These are phyloP conservation scores for Myxozyma melibiosi DNA, from an alignment of 805 yeast species.

Conservation along the genomic window DNA sequence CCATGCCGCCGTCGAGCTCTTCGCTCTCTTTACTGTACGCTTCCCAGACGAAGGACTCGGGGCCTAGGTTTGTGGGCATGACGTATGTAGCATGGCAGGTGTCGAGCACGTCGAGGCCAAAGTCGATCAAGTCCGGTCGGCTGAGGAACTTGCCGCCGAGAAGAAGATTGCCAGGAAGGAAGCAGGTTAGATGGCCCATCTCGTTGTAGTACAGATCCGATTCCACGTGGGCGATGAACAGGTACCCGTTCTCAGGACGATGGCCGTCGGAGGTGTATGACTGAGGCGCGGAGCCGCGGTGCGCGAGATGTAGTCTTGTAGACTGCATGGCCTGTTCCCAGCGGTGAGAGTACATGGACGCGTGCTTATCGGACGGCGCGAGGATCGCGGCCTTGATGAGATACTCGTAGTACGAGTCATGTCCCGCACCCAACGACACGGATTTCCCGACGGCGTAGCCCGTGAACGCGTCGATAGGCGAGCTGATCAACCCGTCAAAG, in stretches of 20 bases:
- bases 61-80: conserved; percentile 30
- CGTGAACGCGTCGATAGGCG: conserved; percentile 27
- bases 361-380: conserved; percentile 20
- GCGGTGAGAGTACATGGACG: conserved; percentile 14
- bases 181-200: conserved; percentile 34
- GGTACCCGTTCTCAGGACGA: conserved; percentile 15
- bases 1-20: background rate
- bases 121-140: conserved; percentile 16
- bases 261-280: conserved; percentile 17
- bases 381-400: conserved; percentile 31
- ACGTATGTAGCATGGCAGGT: conserved; percentile 31
- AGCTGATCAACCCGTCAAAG: conserved; percentile 26
- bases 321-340: conserved; percentile 31
- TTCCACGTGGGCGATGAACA: conserved; percentile 19
- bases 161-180: conserved; percentile 26
- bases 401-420: conserved; percentile 31
- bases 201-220: conserved; percentile 23
- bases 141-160: conserved; percentile 28
- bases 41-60: conserved; percentile 30
- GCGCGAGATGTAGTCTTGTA: conserved; percentile 14
- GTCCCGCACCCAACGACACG: conserved; percentile 29
- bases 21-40: conserved; percentile 3
- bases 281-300: conserved; percentile 22
- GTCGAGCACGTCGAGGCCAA: conserved; percentile 25
- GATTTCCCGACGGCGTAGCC: conserved; percentile 18